These are phyloP conservation scores for Lojkania enalia DNA, from an alignment of 2,329 filamentous ascomycete genomes.

Conservation along the genomic window DNA sequence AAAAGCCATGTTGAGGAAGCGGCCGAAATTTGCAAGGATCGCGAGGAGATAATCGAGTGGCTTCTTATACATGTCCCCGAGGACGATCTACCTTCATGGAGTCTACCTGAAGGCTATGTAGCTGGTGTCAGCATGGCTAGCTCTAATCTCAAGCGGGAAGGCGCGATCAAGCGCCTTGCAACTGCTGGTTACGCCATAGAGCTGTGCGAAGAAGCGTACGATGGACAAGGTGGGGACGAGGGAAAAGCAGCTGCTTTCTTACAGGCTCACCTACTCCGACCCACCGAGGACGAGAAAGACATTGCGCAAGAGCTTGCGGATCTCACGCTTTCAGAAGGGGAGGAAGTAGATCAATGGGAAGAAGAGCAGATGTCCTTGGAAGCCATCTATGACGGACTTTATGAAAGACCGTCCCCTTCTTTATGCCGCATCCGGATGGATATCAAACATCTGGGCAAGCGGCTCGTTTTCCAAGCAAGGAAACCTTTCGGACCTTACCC, in stretches of 20 bases:
- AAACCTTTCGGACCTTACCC: conserved; percentile 74
- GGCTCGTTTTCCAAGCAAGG: conserved; percentile 67
- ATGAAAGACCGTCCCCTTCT: conserved; percentile 58
- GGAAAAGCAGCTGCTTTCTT: conserved; percentile 75
- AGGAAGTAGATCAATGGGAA: conserved; percentile 68
- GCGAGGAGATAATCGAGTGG: conserved; percentile 94
- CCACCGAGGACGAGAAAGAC: conserved; percentile 34
- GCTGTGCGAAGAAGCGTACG: conserved; percentile 77
- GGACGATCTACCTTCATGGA: conserved; percentile 92
- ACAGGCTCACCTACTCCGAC: conserved; percentile 66
- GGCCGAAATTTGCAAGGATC: conserved; percentile 81
- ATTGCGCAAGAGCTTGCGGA: conserved; percentile 38
- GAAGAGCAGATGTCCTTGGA: conserved; percentile 84
- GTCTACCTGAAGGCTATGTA: conserved; percentile 86
- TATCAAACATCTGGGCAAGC: conserved; percentile 48
- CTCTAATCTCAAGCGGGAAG: conserved; percentile 78
- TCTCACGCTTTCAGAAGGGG: conserved; percentile 42
- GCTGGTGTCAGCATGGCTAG: conserved; percentile 87
- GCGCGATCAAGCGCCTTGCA: conserved; percentile 78
- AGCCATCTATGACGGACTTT: conserved; percentile 76
- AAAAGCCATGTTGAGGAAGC: conserved; percentile 88
- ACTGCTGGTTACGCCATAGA: conserved; percentile 84
- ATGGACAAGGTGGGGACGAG: conserved; percentile 72
- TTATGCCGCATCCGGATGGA: conserved; percentile 73
- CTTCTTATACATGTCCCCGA: conserved; percentile 95